A percentile compares a stretch with the other conserved stretches of the same genome.
Evolutionary conservation across 306 rosid genomes (phyloP).

Genomic region (Morella rubra): DNA sequence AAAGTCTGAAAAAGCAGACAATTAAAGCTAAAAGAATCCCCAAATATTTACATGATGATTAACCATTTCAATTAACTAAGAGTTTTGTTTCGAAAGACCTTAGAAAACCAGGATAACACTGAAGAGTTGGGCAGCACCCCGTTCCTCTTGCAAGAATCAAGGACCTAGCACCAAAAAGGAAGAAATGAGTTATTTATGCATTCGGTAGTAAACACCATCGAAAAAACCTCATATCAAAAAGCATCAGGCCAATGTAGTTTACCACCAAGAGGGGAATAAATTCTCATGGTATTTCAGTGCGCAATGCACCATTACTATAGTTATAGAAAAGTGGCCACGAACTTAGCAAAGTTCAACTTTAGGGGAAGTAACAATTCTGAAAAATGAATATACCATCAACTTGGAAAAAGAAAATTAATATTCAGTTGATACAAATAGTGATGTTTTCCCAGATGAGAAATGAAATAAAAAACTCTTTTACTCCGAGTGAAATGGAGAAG

Average conservation of each 20-base stretch:
- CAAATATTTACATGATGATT: not conserved
- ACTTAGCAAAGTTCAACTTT: not conserved
- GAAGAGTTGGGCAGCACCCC: slow-evolving; percentile 54
- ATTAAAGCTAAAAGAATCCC: not conserved
- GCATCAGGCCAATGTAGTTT: not conserved
- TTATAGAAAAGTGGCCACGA: not conserved
- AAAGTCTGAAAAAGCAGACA: not conserved
- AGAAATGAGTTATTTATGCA: not conserved
- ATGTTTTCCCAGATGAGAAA: no score
- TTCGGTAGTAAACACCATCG: not conserved
- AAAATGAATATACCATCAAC: not conserved
- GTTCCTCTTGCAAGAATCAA: slow-evolving; percentile 61
- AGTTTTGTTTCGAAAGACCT: slow-evolving; percentile 39
- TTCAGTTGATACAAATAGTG: not conserved
- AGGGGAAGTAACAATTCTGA: not conserved
- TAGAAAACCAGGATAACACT: slow-evolving; percentile 53
- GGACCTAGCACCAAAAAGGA: slow-evolving; percentile 50
- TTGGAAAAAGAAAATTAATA: not conserved
- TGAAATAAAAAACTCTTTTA: not conserved
- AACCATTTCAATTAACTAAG: not conserved
- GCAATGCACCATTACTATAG: not conserved
- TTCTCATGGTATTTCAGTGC: not conserved
- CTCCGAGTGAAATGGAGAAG: not conserved
- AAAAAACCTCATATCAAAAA: not conserved
- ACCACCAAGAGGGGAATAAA: not conserved